Evolutionary conservation across 2,329 filamentous ascomycete species (phyloP).

Genomic region (Rutstroemia sp.): DNA sequence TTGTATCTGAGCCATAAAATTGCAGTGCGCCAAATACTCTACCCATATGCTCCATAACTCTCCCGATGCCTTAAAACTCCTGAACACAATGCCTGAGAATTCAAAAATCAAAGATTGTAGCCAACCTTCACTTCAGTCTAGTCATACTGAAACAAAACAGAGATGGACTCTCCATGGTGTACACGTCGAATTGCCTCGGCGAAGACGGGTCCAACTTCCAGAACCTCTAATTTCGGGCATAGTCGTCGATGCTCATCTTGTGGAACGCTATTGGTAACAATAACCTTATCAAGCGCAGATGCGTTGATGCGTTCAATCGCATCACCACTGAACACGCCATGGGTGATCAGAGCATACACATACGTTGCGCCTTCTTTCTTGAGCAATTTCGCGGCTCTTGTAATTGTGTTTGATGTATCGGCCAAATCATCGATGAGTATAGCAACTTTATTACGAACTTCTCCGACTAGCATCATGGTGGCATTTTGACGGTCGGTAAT

Average conservation of each 20-base stretch:
- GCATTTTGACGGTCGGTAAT: slow-evolving; percentile 85
- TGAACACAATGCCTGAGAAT: background rate
- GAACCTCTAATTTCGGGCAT: slow-evolving; percentile 83
- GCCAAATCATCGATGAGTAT: slow-evolving; percentile 93
- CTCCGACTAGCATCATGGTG: slow-evolving; percentile 91
- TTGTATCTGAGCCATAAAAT: background rate
- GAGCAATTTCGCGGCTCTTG: slow-evolving; percentile 88
- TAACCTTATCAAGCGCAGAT: slow-evolving; percentile 83
- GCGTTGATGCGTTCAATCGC: slow-evolving; percentile 92
- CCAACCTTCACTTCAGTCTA: slow-evolving; percentile 6
- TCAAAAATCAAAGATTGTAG: background rate
- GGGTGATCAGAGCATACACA: slow-evolving; percentile 88
- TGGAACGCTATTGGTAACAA: slow-evolving; percentile 92
- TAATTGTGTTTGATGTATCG: slow-evolving; percentile 96
- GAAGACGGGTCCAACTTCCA: slow-evolving; percentile 88
- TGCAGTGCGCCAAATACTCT: background rate
- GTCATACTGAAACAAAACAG: slow-evolving; percentile 9
- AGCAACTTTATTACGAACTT: slow-evolving; percentile 71
- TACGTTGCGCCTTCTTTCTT: slow-evolving; percentile 91
- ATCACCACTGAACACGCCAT: slow-evolving; percentile 91
- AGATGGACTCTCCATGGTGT: slow-evolving; percentile 93
- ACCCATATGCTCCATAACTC: background rate
- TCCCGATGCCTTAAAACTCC: background rate
- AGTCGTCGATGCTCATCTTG: slow-evolving; percentile 71
- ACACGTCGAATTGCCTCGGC: slow-evolving; percentile 93